phyloP scores from a whole-genome alignment of 1,284 basidiomycete species.

The Meira nashicola region DNA sequence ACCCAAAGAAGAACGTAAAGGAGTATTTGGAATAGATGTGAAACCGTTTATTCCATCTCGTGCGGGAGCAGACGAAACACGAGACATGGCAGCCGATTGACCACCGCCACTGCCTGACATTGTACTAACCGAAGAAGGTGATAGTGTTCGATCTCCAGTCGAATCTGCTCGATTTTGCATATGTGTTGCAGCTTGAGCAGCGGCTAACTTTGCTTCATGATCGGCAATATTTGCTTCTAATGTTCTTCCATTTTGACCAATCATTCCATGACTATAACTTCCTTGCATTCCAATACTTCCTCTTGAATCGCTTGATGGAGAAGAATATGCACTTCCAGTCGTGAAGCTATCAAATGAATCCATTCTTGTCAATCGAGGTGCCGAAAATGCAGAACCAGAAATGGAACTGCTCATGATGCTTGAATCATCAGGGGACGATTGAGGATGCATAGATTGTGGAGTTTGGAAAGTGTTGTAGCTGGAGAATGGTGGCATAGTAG shows the following conservation, averaged over 20 bases:
- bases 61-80: slow-evolving; percentile 8
- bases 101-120: no score
- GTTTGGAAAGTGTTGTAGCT: not conserved
- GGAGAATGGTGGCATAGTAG: no score
- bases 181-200: no score
- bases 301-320: no score
- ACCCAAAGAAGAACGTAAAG: no score
- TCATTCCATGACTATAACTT: not conserved
- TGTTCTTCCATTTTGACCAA: not conserved
- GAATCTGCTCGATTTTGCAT: no score
- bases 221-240: not conserved
- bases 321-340: slow-evolving; percentile 15
- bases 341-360: slow-evolving; percentile 9
- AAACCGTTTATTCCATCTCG: not conserved
- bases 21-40: no score
- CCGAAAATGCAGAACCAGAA: not conserved
- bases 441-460: not conserved
- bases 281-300: not conserved
- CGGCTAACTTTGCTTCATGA: not conserved
- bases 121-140: no score
- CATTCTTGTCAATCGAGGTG: not conserved
- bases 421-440: not conserved
- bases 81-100: slow-evolving; percentile 4
- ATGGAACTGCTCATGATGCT: not conserved
- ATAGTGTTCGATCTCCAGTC: no score